These are phyloP conservation scores for Mercurialis annua DNA, from an alignment of 345 rosid species.

Conservation along the genomic window DNA sequence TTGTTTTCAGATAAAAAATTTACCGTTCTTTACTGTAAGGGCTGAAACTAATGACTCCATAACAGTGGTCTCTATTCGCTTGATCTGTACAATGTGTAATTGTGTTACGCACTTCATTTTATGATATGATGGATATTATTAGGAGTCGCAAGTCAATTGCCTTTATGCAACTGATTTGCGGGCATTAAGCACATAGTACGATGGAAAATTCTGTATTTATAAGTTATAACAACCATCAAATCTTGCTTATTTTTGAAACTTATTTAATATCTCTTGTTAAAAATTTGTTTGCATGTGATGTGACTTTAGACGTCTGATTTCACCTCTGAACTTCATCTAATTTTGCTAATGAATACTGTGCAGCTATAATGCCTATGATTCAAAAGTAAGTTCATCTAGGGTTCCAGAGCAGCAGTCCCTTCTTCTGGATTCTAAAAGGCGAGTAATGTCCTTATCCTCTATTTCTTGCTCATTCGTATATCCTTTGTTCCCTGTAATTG, in stretches of 20 bases:
- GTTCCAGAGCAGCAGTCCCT: slow-evolving; percentile 44
- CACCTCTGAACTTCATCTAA: slow-evolving; percentile 14
- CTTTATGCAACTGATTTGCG: not conserved
- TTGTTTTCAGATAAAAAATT: not conserved
- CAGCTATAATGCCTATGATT: slow-evolving; percentile 54
- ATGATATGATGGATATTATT: not conserved
- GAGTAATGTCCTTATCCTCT: slow-evolving; percentile 6
- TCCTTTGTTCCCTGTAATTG: not conserved
- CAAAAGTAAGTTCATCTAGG: slow-evolving; percentile 45
- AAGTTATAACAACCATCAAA: not conserved
- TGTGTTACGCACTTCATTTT: not conserved
- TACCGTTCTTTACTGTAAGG: not conserved
- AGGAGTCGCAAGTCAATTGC: not conserved
- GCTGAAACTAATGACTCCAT: not conserved
- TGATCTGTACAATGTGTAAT: not conserved
- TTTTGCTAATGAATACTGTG: slow-evolving; percentile 5
- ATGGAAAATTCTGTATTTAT: not conserved
- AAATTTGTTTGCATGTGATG: not conserved
- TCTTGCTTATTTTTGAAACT: not conserved
- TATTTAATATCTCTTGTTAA: not conserved
- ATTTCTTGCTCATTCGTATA: not conserved
- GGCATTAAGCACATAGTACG: not conserved
- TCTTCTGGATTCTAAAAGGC: slow-evolving; percentile 62
- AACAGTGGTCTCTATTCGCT: not conserved
- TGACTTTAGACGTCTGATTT: slow-evolving; percentile 7